phyloP scores from a whole-genome alignment of 805 yeast species.

The Gaillardinia entomophila region DNA sequence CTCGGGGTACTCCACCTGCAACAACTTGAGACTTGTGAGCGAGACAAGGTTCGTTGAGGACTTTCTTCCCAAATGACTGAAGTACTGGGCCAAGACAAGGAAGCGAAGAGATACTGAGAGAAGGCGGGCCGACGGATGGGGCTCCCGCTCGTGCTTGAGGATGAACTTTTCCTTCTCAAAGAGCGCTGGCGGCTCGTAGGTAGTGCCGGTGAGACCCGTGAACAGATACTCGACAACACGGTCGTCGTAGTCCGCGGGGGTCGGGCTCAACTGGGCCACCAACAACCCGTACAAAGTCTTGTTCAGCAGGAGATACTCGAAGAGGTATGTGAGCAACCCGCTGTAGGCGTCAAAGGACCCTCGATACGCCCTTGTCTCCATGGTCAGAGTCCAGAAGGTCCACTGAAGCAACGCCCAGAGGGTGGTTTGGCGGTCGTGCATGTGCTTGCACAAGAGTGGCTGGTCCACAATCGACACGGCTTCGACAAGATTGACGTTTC shows the following conservation, averaged over 20 bases:
- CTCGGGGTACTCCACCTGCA: too few relatives aligned
- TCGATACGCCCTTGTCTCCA: too few relatives aligned
- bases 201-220: conserved; percentile 18
- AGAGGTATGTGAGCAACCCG: not conserved
- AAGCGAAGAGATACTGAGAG: too few relatives aligned
- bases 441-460: not conserved
- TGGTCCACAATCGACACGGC: not conserved
- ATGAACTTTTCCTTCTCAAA: conserved; percentile 19
- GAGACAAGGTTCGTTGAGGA: too few relatives aligned
- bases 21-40: too few relatives aligned
- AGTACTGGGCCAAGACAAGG: too few relatives aligned
- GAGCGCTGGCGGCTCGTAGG: conserved; percentile 13
- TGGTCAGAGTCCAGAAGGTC: too few relatives aligned
- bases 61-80: too few relatives aligned
- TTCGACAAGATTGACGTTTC: not conserved
- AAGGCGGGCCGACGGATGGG: too few relatives aligned
- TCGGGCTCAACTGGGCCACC: conserved; percentile 16
- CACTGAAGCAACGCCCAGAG: not conserved
- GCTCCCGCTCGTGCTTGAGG: conserved; percentile 17
- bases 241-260: conserved; percentile 22
- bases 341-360: not conserved
- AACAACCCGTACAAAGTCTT: too few relatives aligned
- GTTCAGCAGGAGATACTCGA: not conserved
- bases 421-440: not conserved
- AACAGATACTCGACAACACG: conserved; percentile 21